A percentile compares a stretch with the other conserved stretches of the same genome.
These are phyloP conservation scores for Amorphotheca resinae DNA, from an alignment of 495 filamentous ascomycete species.

Conservation along the genomic window DNA sequence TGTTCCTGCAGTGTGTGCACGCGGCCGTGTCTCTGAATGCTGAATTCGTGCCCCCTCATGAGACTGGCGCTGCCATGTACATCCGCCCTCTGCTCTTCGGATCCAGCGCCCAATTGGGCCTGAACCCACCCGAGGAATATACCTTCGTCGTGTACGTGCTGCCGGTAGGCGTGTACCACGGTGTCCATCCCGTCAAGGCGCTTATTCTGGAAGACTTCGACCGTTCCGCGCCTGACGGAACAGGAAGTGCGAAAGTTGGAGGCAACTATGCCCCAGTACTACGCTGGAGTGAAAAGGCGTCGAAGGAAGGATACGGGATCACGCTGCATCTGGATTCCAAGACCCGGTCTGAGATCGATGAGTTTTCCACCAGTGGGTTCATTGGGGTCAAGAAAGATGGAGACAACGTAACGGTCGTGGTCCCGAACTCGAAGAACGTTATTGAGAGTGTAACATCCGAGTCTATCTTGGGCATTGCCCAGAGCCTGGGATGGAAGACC, in stretches of 20 bases:
- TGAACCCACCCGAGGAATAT: slow-evolving; percentile 79
- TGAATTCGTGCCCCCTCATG: slow-evolving; percentile 73
- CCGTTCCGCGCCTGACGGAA: slow-evolving; percentile 60
- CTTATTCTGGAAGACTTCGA: slow-evolving; percentile 70
- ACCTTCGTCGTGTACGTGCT: slow-evolving; percentile 75
- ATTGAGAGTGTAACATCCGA: slow-evolving; percentile 75
- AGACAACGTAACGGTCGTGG: slow-evolving; percentile 53
- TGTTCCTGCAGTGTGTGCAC: slow-evolving; percentile 62
- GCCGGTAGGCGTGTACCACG: slow-evolving; percentile 84
- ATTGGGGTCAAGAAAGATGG: slow-evolving; percentile 56
- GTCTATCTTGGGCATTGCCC: slow-evolving; percentile 54
- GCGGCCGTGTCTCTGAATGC: slow-evolving; percentile 77
- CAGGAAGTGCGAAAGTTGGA: slow-evolving; percentile 61
- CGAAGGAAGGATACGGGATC: slow-evolving; percentile 63
- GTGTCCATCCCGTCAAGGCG: slow-evolving; percentile 65
- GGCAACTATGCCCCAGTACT: slow-evolving; percentile 80
- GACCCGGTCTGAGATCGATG: slow-evolving; percentile 67
- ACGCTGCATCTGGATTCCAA: slow-evolving; percentile 79
- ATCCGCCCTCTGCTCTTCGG: slow-evolving; percentile 81
- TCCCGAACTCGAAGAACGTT: slow-evolving; percentile 67
- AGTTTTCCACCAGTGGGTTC: slow-evolving; percentile 83
- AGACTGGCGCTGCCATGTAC: slow-evolving; percentile 79
- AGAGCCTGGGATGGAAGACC: slow-evolving; percentile 52
- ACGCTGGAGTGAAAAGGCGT: slow-evolving; percentile 63
- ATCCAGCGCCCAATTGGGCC: slow-evolving; percentile 62